Conservation (phyloP, 805 yeast genomes). For the Ogataea nakhonphanomensis region DNA sequence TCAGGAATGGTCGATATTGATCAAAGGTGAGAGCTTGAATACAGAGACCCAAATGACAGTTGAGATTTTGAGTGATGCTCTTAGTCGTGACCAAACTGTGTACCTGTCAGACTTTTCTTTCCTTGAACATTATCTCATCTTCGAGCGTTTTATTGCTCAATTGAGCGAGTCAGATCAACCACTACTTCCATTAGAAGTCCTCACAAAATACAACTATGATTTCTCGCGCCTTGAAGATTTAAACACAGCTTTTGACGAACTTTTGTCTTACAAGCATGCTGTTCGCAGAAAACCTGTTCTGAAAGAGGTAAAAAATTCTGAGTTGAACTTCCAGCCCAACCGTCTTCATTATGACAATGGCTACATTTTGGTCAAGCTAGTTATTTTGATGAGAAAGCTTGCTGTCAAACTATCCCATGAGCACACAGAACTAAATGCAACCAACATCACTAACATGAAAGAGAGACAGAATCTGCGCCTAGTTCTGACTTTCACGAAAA, state of each 20-base stretch:
- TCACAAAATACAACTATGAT: constrained; percentile 11
- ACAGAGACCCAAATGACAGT: constrained; percentile 32
- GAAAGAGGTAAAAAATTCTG: background rate
- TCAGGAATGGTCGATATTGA: constrained; percentile 30
- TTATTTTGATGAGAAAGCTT: constrained; percentile 22
- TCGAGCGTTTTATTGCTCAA: constrained; percentile 26
- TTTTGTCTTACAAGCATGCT: constrained; percentile 18
- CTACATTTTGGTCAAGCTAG: constrained; percentile 40
- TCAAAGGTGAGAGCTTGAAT: constrained; percentile 25
- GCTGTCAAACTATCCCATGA: constrained; percentile 27
- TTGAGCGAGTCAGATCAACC: constrained; percentile 31
- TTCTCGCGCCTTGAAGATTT: constrained; percentile 16
- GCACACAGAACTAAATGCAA: constrained; percentile 23
- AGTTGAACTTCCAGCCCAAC: constrained; percentile 3
- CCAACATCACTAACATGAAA: constrained; percentile 19
- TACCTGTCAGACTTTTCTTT: constrained; percentile 55
- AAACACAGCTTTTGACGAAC: constrained; percentile 17
- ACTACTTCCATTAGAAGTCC: constrained; percentile 24
- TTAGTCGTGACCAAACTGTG: constrained; percentile 45
- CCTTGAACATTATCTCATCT: constrained; percentile 33
- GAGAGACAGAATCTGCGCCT: constrained; percentile 31
- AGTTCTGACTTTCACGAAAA: constrained; percentile 32
- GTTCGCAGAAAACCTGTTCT: background rate
- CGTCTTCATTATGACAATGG: constrained; percentile 28
- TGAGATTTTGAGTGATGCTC: constrained; percentile 44